phyloP scores from a whole-genome alignment of 2,329 filamentous ascomycete genomes.

The Claviceps africana region DNA sequence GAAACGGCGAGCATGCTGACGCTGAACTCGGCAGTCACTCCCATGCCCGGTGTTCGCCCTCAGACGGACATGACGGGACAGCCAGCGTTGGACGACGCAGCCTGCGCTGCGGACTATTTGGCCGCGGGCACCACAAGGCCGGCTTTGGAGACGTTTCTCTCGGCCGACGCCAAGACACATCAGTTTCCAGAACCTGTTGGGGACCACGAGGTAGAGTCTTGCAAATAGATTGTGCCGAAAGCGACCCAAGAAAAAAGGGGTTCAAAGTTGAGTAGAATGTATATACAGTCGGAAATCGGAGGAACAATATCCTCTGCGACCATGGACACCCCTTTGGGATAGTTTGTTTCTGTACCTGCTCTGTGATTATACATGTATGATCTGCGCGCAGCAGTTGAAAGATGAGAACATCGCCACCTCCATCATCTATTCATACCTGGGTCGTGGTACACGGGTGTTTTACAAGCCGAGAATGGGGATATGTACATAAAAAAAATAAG shows the following conservation, averaged over 20 bases:
- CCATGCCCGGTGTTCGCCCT: constrained; percentile 15
- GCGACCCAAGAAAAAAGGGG: not conserved
- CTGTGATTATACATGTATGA: not conserved
- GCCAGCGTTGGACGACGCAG: constrained; percentile 1
- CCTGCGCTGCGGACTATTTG: constrained; percentile 5
- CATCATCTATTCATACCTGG: not conserved
- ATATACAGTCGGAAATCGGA: not conserved
- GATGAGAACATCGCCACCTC: not conserved
- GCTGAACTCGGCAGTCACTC: constrained; percentile 30
- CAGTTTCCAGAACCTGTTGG: constrained; percentile 10
- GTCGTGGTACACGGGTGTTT: not conserved
- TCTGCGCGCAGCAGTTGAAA: not conserved
- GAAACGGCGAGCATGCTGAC: constrained; percentile 60
- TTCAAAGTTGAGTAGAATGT: not conserved
- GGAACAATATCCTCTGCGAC: constrained; percentile 7
- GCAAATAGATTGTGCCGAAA: not conserved
- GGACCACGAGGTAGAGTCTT: not conserved
- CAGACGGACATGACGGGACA: constrained; percentile 1
- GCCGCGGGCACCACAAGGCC: constrained; percentile 18
- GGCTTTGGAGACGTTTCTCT: constrained; percentile 34
- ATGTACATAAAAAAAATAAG: not conserved
- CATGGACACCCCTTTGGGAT: constrained; percentile 2
- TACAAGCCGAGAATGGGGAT: not conserved
- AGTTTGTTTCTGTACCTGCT: not conserved
- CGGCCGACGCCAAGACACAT: constrained; percentile 31